A percentile compares a stretch with the other conserved stretches of the same genome.
phyloP scores from a whole-genome alignment of 106 monocot genomes.

The Hemerocallis citrina region DNA sequence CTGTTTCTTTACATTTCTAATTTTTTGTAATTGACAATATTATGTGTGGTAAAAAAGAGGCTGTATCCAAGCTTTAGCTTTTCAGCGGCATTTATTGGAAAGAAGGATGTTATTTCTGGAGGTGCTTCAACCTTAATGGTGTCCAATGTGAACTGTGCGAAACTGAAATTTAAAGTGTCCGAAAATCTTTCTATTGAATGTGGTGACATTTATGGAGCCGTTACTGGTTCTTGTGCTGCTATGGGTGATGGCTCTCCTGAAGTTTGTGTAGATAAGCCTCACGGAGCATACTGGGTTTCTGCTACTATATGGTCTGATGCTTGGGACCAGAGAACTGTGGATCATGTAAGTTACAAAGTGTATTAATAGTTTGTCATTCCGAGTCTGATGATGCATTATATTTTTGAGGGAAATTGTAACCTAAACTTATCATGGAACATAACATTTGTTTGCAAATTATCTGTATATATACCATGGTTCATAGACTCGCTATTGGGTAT shows the following conservation, averaged over 20 bases:
- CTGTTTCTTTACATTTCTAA: not conserved
- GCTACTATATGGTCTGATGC: slow-evolving; percentile 95
- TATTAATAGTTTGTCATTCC: not conserved
- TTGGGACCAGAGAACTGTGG: slow-evolving; percentile 82
- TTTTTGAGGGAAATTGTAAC: not conserved
- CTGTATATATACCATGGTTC: too few species aligned
- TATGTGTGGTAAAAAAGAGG: slow-evolving; percentile 43
- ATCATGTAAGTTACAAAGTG: slow-evolving; percentile 65
- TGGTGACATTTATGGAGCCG: slow-evolving; percentile 87
- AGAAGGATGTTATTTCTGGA: slow-evolving; percentile 19
- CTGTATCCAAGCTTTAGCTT: slow-evolving; percentile 77
- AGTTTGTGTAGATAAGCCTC: slow-evolving; percentile 26
- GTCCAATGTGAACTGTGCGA: slow-evolving; percentile 18
- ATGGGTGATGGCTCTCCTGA: slow-evolving; percentile 14
- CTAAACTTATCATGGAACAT: too few species aligned
- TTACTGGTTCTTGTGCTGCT: slow-evolving; percentile 62
- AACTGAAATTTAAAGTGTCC: slow-evolving; percentile 35
- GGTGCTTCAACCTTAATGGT: slow-evolving; percentile 12
- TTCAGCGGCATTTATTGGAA: slow-evolving; percentile 52
- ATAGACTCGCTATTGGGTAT: too few species aligned
- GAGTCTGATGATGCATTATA: not conserved
- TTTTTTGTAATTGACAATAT: slow-evolving; percentile 1
- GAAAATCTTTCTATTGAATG: slow-evolving; percentile 48
- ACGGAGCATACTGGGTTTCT: slow-evolving; percentile 77
- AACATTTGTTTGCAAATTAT: too few species aligned